These are phyloP conservation scores for Aschersonia sp. DNA, from an alignment of 2,329 filamentous ascomycete species.

Conservation along the genomic window DNA sequence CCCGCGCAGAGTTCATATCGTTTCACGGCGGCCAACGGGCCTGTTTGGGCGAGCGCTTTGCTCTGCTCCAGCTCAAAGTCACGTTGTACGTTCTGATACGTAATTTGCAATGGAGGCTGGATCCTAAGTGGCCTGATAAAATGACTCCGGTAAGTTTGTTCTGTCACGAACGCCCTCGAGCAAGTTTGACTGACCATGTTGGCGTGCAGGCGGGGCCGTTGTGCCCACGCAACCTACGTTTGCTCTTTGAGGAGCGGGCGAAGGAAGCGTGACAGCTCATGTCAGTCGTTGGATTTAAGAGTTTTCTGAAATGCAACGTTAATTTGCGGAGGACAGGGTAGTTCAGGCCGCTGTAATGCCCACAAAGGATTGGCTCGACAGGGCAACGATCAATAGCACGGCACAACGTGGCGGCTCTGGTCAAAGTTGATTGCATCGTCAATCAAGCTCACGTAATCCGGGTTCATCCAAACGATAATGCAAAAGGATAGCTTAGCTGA, in stretches of 20 bases:
- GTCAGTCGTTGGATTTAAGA: neutral
- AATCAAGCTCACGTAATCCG: too few relatives aligned
- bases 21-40: constrained; percentile 25
- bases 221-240: constrained; percentile 4
- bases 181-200: neutral
- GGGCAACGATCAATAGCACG: too few relatives aligned
- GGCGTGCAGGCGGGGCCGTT: constrained; percentile 5
- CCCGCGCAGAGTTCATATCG: constrained; percentile 23
- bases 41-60: constrained; percentile 25
- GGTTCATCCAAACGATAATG: too few relatives aligned
- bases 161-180: neutral
- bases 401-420: too few relatives aligned
- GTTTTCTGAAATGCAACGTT: too few relatives aligned
- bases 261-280: neutral
- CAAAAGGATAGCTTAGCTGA: too few relatives aligned
- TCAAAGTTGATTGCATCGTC: too few relatives aligned
- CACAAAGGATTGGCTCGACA: too few relatives aligned
- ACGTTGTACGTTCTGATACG: constrained; percentile 17
- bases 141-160: constrained; percentile 18
- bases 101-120: constrained; percentile 14
- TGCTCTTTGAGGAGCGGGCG: constrained; percentile 1
- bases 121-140: constrained; percentile 15
- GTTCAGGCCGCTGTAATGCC: neutral
- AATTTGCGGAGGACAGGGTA: neutral
- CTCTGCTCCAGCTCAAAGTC: constrained; percentile 20